Evolutionary conservation across 1,284 basidiomycete genomes (phyloP).

Genomic region (Waitea zeae): DNA sequence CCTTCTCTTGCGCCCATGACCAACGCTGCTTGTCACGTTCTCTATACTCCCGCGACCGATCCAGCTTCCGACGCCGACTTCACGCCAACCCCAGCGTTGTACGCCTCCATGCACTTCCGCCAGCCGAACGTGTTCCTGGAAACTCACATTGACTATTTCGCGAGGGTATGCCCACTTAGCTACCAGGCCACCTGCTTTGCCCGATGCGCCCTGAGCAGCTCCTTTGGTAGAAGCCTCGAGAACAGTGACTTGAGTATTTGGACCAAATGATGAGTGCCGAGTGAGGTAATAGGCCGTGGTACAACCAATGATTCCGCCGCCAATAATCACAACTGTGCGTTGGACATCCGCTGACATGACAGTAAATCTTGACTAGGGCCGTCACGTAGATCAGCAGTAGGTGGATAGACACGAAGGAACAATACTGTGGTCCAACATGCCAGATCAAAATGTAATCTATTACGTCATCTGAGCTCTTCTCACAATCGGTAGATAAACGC

Average conservation of each 20-base stretch:
- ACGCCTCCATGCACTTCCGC: conserved; percentile 59
- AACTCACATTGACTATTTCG: conserved; percentile 67
- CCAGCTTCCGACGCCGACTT: conserved; percentile 50
- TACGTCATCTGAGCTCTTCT: too few relatives aligned
- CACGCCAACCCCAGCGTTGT: conserved; percentile 72
- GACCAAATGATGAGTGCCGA: conserved; percentile 29
- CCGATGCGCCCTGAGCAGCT: conserved; percentile 64
- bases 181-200: conserved; percentile 87
- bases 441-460: too few relatives aligned
- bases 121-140: conserved; percentile 62
- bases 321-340: conserved; percentile 28
- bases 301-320: conserved; percentile 70
- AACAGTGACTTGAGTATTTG: conserved; percentile 35
- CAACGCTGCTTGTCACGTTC: conserved; percentile 8
- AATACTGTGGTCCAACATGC: too few relatives aligned
- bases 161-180: conserved; percentile 68
- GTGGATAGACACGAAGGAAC: too few relatives aligned
- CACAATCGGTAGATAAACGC: too few relatives aligned
- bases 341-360: too few relatives aligned
- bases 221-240: conserved; percentile 61
- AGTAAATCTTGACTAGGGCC: too few relatives aligned
- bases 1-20: conserved; percentile 17
- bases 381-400: too few relatives aligned
- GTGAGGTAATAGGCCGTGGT: conserved; percentile 75
- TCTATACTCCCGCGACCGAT: conserved; percentile 29